These are phyloP conservation scores for Ustilago trichophora DNA, from an alignment of 1,284 basidiomycete genomes.

Conservation along the genomic window DNA sequence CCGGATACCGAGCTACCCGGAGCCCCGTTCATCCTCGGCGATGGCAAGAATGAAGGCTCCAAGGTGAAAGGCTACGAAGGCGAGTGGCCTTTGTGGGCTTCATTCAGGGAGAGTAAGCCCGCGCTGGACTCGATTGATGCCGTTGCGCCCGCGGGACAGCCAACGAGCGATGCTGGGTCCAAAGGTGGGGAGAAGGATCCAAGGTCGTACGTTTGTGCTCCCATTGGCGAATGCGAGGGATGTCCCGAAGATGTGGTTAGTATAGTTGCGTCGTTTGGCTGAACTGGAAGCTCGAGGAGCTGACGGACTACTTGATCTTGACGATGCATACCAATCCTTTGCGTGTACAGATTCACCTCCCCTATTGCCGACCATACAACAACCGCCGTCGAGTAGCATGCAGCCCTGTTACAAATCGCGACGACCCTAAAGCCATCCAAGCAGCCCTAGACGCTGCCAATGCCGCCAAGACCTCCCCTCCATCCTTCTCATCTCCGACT, in stretches of 20 bases:
- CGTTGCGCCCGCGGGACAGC: background rate
- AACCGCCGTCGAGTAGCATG: constrained; percentile 50
- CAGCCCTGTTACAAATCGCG: constrained; percentile 1
- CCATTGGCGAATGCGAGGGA: constrained; percentile 34
- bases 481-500: background rate
- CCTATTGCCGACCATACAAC: constrained; percentile 59
- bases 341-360: constrained; percentile 42
- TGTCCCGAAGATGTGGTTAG: constrained; percentile 47
- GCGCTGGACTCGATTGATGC: background rate
- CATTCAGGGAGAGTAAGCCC: background rate
- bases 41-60: constrained; percentile 34
- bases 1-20: constrained; percentile 35
- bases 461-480: background rate
- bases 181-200: too few species aligned
- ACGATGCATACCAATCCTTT: too few species aligned
- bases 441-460: constrained; percentile 1
- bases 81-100: constrained; percentile 44
- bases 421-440: constrained; percentile 5
- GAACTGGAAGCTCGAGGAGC: too few species aligned
- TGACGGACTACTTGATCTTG: too few species aligned
- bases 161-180: too few species aligned
- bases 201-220: constrained; percentile 28
- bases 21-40: constrained; percentile 25
- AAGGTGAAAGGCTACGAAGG: constrained; percentile 44
- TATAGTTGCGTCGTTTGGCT: too few species aligned